A percentile compares a stretch with the other conserved stretches of the same genome.
phyloP scores from a whole-genome alignment of 192 early-diverging fungal genomes.

The Umbelopsis isabellina region DNA sequence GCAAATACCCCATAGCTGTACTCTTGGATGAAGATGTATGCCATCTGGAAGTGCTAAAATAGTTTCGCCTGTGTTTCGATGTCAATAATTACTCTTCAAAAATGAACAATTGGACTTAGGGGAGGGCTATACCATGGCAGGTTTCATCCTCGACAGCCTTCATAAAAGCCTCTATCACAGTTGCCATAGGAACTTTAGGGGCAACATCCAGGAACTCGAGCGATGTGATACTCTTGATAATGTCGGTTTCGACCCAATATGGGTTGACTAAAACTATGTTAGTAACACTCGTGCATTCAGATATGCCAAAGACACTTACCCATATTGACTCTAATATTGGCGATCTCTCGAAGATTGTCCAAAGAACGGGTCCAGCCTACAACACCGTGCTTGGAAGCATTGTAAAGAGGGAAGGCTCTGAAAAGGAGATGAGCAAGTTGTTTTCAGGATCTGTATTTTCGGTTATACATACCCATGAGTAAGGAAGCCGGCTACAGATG shows the following conservation, averaged over 20 bases:
- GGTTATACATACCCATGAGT: background rate
- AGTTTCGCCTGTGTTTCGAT: background rate
- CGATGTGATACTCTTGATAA: background rate
- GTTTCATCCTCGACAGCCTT: constrained; percentile 28
- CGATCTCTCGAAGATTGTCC: constrained; percentile 16
- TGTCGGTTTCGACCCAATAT: constrained; percentile 37
- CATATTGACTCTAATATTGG: constrained; percentile 35
- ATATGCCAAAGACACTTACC: constrained; percentile 18
- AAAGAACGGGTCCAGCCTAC: constrained; percentile 37
- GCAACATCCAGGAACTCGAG: background rate
- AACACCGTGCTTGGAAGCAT: constrained; percentile 33
- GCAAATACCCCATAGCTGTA: background rate
- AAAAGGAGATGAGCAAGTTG: background rate
- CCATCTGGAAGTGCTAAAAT: constrained; percentile 8
- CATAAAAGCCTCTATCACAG: constrained; percentile 32
- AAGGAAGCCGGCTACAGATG: constrained; percentile 34
- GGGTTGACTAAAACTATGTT: constrained; percentile 26
- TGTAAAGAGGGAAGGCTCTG: constrained; percentile 21
- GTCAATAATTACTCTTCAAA: too few relatives aligned
- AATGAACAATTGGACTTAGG: too few relatives aligned
- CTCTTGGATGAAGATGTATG: background rate
- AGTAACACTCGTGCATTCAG: background rate
- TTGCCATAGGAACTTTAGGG: constrained; percentile 18
- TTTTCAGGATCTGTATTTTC: background rate
- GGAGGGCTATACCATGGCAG: constrained; percentile 11